Base-by-base conservation (phyloP, 768 basidiomycete genomes). In the Tulasnella sp. region DNA sequence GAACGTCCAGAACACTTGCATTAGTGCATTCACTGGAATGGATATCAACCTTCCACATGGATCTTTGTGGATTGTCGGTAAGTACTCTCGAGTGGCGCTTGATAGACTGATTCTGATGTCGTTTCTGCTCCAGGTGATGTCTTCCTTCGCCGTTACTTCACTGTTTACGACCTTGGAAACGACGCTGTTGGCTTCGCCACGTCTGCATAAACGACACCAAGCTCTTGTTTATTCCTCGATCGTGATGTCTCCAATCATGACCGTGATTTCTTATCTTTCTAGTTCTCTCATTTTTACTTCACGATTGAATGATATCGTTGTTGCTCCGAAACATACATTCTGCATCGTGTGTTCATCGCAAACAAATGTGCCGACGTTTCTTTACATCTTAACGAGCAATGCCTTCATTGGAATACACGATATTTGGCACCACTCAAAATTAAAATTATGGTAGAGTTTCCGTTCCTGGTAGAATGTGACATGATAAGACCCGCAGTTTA, bases 121-220 rank as follows among this genome's bases (percentile, higher is more conserved):
- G 10, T 39, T 31, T 19, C 58, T 45, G 37, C 39, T 52, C 0
- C 55, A 82, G 81, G 86, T 59, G 86, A 92, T 58, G 83, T 79
- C 54, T 95, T 93, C 78, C 78, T 95, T 48, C 83, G 92, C 65
- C 85, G 80, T 62, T 90, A 82, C 66, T 86, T 73, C 67, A 87
- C 85, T n/a, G 83, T 90, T n/a, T 90, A 88, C 59, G 86, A 90
- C 60, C 72, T 83, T 22, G 80, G 72, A 29, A 70, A 67, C 56
- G 58, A 89, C 64, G 88, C 88, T 34, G 83, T 93, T 56, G 90
- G 88, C 37, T 90, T 92, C 58, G 90, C 89, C 50, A 59, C 58
- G 35, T 53, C 62, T 37, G 52, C 47, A 19, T 62, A 59, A 55
- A 45, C n/a, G 28, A 34, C 27, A 29, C 25, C 45, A 34, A 35